Base-by-base conservation (phyloP, 441 rosid species). In the Breynia disticha region DNA sequence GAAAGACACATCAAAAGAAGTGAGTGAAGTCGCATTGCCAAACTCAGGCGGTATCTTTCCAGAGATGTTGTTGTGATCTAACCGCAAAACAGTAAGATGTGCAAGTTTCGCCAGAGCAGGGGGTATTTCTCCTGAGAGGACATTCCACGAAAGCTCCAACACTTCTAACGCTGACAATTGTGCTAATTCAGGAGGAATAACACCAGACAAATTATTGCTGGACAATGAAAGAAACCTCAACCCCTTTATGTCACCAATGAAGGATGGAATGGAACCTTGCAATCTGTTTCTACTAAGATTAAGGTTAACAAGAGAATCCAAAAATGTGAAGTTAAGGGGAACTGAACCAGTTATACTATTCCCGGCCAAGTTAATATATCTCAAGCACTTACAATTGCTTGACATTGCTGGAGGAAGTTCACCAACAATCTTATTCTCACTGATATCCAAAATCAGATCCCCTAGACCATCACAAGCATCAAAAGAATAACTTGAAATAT, bases 91-190 rank as follows among this genome's bases (percentile, higher is more conserved):
- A 60, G 44, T 69, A 46, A 72, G 66, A 57, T 63, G 62, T 52
- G 64, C 57, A 67, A 69, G 57, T 57, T 67, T 59, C 22, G 59
- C 57, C 39, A 77, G 49, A 46, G 49, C 63, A 44, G 63, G 41
- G 16, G 79, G 73, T 56, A 77, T 72, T 55, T 67, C 69, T 19
- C 75, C 79, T 4, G 73, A 67, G 11, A 77, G 67, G 14, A 60
- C 64, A 52, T 77, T 77, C n/a, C 57, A 70, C 14, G 71, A 74
- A 58, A 77, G 79, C 24, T 77, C 82, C 66, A 77, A 57, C 28
- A 69, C 68, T 57, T 62, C 66, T 56, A 77, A 51, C 54, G 55
- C 56, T 32, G 57, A 51, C 54, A 65, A 53, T 53, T 55, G 76
- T 46, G 58, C 71, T 39, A 77, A 63, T 64, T 61, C 73, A 11